Evolutionary conservation across 2,329 filamentous ascomycete genomes (phyloP).

Genomic region (Colletotrichum kahawae): DNA sequence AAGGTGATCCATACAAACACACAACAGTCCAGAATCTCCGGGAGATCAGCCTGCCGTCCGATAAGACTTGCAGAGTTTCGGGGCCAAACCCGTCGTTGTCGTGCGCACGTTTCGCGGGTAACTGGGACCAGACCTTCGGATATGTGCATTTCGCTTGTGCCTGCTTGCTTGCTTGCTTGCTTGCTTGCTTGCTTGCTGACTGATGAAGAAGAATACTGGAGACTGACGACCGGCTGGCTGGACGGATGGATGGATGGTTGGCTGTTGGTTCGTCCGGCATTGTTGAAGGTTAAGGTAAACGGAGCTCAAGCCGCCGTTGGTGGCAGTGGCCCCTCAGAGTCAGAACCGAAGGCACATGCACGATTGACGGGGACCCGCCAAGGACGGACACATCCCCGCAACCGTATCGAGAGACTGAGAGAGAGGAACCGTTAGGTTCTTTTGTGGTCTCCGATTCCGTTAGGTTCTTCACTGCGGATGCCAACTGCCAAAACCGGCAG

Average conservation of each 20-base stretch:
- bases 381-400: not conserved
- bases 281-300: not conserved
- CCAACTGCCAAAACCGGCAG: not conserved
- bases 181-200: not conserved
- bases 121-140: not conserved
- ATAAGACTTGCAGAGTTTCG: not conserved
- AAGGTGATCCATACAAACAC: not conserved
- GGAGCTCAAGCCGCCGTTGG: not conserved
- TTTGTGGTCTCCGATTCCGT: too few relatives aligned
- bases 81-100: not conserved
- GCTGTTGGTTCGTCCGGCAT: not conserved
- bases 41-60: constrained; percentile 2
- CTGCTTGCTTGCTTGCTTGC: too few relatives aligned
- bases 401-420: not conserved
- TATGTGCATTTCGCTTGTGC: not conserved
- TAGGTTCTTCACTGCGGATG: not conserved
- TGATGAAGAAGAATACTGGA: not conserved
- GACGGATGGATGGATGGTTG: not conserved
- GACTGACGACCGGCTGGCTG: not conserved
- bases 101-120: constrained; percentile 1
- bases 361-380: not conserved
- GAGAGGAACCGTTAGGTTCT: not conserved
- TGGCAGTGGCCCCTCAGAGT: not conserved
- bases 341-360: not conserved
- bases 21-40: not conserved